Conservation (phyloP, 2,329 filamentous ascomycete genomes). For the Fusarium brachygibbosum region DNA sequence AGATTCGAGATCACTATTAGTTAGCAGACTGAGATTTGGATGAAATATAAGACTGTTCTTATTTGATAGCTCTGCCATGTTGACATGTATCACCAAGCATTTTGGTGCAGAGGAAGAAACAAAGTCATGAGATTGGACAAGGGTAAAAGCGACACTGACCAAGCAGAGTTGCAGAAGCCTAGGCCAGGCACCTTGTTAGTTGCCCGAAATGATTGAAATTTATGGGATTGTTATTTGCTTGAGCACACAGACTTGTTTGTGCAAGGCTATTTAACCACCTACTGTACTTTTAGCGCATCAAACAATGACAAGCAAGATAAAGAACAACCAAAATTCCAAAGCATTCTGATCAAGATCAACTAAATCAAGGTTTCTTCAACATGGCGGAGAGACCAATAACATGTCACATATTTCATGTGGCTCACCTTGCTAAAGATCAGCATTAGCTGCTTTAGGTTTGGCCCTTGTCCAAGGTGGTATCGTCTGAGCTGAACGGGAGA, state of each 20-base stretch:
- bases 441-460: slow-evolving; percentile 48
- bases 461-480: slow-evolving; percentile 33
- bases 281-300: neutral
- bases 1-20: no score
- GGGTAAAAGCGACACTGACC: neutral
- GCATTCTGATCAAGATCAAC: neutral
- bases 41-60: no score
- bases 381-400: slow-evolving; percentile 21
- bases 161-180: neutral
- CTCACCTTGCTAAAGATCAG: slow-evolving; percentile 5
- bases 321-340: neutral
- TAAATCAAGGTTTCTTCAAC: slow-evolving; percentile 1
- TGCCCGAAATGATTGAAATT: neutral
- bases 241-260: neutral
- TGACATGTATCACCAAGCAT: no score
- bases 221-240: neutral
- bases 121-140: neutral
- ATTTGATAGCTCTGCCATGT: no score
- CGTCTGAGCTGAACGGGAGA: slow-evolving; percentile 12
- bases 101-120: no score
- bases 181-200: no score
- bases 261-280: neutral
- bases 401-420: slow-evolving; percentile 22
- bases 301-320: neutral
- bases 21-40: no score